Base-by-base conservation (phyloP, 371 early-diverging fungal genomes). In the Mucor lusitanicus region DNA sequence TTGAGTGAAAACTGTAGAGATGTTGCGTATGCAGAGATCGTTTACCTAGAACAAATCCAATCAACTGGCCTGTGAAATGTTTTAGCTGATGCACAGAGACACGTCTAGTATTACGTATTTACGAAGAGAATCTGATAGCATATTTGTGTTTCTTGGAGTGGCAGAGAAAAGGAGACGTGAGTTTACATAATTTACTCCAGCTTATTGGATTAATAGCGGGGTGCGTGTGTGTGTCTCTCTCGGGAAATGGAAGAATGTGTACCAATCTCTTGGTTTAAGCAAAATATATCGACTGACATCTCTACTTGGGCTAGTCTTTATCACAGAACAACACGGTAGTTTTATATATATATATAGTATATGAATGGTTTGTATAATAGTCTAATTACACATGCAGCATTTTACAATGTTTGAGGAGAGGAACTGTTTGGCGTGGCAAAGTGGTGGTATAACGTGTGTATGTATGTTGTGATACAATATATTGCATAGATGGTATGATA, bases 21-120 rank as follows among this genome's bases (percentile, higher is more conserved):
- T 21, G 46, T 30, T 30, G 11, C 12, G 2, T 15, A 3, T 40
- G 12, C 3, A 6, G 0, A 3, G 19, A 13, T 64, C 0, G 15
- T 42, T 27, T 74, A 68, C 75, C 73, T 28, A 76, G 57, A 19
- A 76, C 50, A 61, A 79, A 76, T 32, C 75, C 77, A 42, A 63
- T 32, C 1, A 73, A 40, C 58, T 75, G 71, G 39, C 65, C 72
- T 72, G 42, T 12, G 27, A 33, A 56, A 15, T 8, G 56, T 56
- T n/a, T n/a, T 33, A 30, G 17, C 19, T 46, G 21, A 21, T 46
- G 21, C n/a, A 19, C 11, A 53, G 3, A 25, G 7, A 53, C 23
- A 53, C 25, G 9, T 50, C 32, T 56, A 11, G n/a, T 9, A 33
- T 11, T n/a, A n/a, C 0, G 33, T 33, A 56, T 19, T 56, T 33